phyloP scores from a whole-genome alignment of 2,329 filamentous ascomycete species.

The Dactylonectria macrodidyma region DNA sequence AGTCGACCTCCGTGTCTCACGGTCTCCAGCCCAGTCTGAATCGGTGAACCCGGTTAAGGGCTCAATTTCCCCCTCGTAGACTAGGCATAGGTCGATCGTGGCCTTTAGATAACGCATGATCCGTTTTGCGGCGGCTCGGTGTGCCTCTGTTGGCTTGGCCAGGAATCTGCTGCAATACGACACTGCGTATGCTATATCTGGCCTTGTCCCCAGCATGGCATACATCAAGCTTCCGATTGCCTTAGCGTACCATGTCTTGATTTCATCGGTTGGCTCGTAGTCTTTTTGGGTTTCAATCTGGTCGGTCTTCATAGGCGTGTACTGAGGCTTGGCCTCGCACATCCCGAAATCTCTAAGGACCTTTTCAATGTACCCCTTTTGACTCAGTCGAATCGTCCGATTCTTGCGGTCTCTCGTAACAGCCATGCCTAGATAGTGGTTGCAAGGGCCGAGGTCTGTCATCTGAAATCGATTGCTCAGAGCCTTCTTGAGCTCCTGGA shows the following conservation, averaged over 20 bases:
- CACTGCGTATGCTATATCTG: conserved; percentile 2
- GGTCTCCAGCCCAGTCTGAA: no score
- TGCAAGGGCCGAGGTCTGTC: not conserved
- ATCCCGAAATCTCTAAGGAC: not conserved
- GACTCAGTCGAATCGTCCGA: no score
- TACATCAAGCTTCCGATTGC: not conserved
- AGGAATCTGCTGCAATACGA: not conserved
- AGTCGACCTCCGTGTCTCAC: no score
- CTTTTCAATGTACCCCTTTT: not conserved
- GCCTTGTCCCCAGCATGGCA: not conserved
- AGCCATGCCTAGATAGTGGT: no score
- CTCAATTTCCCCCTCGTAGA: no score
- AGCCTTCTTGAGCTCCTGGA: not conserved
- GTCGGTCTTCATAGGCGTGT: no score
- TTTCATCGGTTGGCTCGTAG: not conserved
- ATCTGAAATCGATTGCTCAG: not conserved
- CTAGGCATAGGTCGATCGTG: no score
- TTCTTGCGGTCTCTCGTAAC: no score
- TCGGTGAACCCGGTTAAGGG: no score
- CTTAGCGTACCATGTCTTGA: not conserved
- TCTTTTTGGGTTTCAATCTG: no score
- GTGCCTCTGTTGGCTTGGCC: not conserved
- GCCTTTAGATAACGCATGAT: no score
- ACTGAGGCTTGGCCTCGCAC: not conserved
- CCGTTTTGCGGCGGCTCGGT: not conserved